Conservation (phyloP, 257 asterid genomes). For the Solanum pinnatisectum region DNA sequence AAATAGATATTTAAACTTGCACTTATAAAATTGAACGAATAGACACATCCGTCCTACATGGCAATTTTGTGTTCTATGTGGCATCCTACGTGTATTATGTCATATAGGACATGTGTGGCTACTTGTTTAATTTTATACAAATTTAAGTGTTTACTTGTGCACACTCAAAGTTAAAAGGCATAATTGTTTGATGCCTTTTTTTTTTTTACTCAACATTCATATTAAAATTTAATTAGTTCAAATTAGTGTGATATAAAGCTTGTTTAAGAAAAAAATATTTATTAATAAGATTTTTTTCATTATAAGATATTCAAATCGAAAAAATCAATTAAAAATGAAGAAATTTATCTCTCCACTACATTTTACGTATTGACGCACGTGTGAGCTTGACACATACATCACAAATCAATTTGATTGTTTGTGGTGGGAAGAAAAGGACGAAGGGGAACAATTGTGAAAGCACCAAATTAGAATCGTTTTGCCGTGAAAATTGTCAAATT, state of each 20-base stretch:
- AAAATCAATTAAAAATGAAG: not conserved
- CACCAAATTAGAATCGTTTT: not conserved
- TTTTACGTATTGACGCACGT: not conserved
- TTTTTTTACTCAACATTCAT: not conserved
- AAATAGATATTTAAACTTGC: too few species aligned
- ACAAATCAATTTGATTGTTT: not conserved
- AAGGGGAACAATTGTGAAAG: not conserved
- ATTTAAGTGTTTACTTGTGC: rapidly evolving
- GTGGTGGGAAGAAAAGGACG: not conserved
- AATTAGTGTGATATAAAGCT: not conserved
- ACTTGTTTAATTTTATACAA: too few species aligned
- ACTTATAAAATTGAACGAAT: too few species aligned
- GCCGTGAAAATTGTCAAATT: not conserved
- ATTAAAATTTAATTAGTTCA: not conserved
- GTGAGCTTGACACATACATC: not conserved
- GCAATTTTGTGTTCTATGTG: not conserved
- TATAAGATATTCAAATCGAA: rapidly evolving
- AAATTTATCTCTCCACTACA: rapidly evolving
- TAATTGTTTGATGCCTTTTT: rapidly evolving
- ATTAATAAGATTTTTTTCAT: too few species aligned
- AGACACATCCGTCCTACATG: rapidly evolving
- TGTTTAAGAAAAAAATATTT: not conserved
- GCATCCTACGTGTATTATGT: too few species aligned
- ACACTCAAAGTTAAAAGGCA: rapidly evolving
- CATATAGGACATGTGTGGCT: not conserved